Conservation (phyloP, 805 yeast species). For the Zygotorulaspora sp. region DNA sequence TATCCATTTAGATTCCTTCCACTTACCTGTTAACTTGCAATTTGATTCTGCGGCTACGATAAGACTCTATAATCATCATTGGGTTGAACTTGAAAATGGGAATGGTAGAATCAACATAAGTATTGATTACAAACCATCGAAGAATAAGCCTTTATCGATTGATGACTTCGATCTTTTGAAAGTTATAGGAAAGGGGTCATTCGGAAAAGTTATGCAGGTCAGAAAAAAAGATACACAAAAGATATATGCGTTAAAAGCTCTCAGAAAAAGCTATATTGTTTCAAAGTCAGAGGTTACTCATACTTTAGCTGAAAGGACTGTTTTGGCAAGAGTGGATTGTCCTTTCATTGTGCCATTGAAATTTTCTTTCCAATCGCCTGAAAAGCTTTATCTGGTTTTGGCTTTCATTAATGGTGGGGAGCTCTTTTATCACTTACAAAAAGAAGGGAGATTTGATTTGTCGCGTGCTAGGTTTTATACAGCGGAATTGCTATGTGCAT, state of each 20-base stretch:
- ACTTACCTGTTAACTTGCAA: slow-evolving; percentile 54
- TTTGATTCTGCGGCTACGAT: slow-evolving; percentile 45
- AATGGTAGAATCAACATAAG: slow-evolving; percentile 55
- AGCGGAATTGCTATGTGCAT: slow-evolving; percentile 88
- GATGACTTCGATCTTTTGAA: slow-evolving; percentile 91
- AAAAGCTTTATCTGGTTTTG: slow-evolving; percentile 81
- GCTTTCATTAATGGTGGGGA: slow-evolving; percentile 98
- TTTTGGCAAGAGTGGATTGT: slow-evolving; percentile 83
- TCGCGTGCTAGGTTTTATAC: slow-evolving; percentile 90
- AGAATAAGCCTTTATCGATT: slow-evolving; percentile 66
- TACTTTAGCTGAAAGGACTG: slow-evolving; percentile 94
- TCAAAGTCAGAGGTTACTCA: slow-evolving; percentile 93
- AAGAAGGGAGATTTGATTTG: slow-evolving; percentile 82
- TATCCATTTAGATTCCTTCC: slow-evolving; percentile 68
- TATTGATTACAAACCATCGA: slow-evolving; percentile 65
- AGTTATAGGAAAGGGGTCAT: slow-evolving; percentile 96
- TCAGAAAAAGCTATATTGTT: slow-evolving; percentile 90
- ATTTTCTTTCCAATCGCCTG: slow-evolving; percentile 96
- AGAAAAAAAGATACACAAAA: slow-evolving; percentile 92
- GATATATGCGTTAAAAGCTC: slow-evolving; percentile 89
- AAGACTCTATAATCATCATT: slow-evolving; percentile 65
- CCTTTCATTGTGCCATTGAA: slow-evolving; percentile 96
- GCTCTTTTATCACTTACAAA: slow-evolving; percentile 87
- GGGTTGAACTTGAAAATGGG: slow-evolving; percentile 40
- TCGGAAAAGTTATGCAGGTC: slow-evolving; percentile 99